A percentile compares a stretch with the other conserved stretches of the same genome.
These are phyloP conservation scores for Lyophyllum semitale DNA, from an alignment of 768 basidiomycete genomes.

Conservation along the genomic window DNA sequence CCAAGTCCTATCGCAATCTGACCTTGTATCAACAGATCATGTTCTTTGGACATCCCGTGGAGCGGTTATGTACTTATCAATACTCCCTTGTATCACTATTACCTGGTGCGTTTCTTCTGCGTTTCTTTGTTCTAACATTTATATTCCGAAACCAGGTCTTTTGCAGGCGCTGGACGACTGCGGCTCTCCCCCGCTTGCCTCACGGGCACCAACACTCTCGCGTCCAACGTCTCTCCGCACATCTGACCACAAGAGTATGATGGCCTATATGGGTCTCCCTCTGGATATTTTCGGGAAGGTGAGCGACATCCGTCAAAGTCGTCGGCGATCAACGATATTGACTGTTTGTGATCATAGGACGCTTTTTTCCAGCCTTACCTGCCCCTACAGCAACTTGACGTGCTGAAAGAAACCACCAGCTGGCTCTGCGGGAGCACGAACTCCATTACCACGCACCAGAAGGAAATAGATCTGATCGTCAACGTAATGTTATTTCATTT, in stretches of 20 bases:
- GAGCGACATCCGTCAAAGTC: neutral
- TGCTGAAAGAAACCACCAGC: conserved; percentile 73
- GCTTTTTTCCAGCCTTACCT: conserved; percentile 98
- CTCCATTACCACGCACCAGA: conserved; percentile 90
- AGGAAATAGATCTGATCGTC: conserved; percentile 87
- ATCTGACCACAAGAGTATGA: conserved; percentile 87
- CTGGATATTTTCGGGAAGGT: conserved; percentile 93
- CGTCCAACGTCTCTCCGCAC: conserved; percentile 82
- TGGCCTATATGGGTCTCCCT: conserved; percentile 92
- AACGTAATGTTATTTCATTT: conserved; percentile 51
- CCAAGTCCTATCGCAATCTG: neutral
- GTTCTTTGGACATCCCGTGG: conserved; percentile 96
- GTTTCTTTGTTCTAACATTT: neutral
- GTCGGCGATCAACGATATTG: neutral
- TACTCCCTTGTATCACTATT: conserved; percentile 95
- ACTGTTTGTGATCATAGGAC: conserved; percentile 49
- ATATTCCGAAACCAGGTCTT: conserved; percentile 51
- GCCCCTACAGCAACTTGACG: conserved; percentile 92
- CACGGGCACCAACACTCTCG: conserved; percentile 55
- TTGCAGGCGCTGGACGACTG: conserved; percentile 89
- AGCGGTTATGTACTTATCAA: conserved; percentile 94
- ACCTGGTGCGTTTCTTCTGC: conserved; percentile 61
- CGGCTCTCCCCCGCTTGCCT: conserved; percentile 82
- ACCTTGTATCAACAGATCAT: conserved; percentile 62
- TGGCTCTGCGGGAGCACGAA: conserved; percentile 98